Evolutionary conservation across 345 rosid species (phyloP), one percentile per base, ranked within the genome.

Genomic region (Rhodamnia argentea): DNA sequence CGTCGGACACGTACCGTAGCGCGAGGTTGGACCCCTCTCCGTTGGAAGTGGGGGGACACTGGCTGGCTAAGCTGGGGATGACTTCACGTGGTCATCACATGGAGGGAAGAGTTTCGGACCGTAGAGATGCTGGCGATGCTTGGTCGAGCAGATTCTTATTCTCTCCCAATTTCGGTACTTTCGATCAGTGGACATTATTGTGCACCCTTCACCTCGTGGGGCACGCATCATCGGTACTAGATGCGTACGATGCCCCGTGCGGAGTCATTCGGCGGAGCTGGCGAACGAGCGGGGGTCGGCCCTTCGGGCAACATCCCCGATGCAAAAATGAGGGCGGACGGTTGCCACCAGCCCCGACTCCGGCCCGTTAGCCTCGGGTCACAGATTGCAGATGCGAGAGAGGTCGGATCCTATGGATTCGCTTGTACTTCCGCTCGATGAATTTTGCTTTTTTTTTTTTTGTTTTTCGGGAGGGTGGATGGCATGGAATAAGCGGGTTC

Each of bases 401-500:
- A 27, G 0, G 5, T 60, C 4, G 16, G 27, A n/a, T 4, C 5
- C 5, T 27, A 27, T 62, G 0, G 20, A 27, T 60, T 3, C 5
- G 10, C 40, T 27, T 0, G 1, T 8, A 6, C 7, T 53, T 16
- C 20, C 1, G 55, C 55, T 15, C 55, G 20, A 27, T 27, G 3
- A 62, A 6, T 27, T 27, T 27, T 13, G 6, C 32, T n/a, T 0
- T 59, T 59, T 5, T 60, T 13, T 24, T 6, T 0, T 58, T 26
- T 58, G 4, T 7, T 60, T 60, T 60, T 51, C 1, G 4, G 14
- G 52, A 20, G 52, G 37, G 29, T 6, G 74, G 74, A n/a, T 27
- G 37, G 8, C 0, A 0, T 60, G 74, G 27, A 60, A n/a, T 60
- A 8, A 60, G 10, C 20, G 1, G 5, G 6, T 60, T 60, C 1